phyloP scores from a whole-genome alignment of 2,329 filamentous ascomycete species.

The Nemania abortiva region DNA sequence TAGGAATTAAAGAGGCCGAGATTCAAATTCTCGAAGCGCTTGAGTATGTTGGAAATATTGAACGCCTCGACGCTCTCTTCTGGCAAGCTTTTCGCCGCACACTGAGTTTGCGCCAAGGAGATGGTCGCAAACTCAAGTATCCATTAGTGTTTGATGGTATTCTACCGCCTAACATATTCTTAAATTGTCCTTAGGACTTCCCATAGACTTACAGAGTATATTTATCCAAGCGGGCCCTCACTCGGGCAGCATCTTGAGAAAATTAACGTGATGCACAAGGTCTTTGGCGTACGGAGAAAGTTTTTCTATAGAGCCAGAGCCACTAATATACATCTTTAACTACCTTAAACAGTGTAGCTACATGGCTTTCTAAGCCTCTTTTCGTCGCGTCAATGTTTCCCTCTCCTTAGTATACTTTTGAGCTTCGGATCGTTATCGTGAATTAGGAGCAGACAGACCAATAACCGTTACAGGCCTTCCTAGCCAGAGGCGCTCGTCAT shows the following conservation, averaged over 20 bases:
- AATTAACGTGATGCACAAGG: too few species aligned
- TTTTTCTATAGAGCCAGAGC: too few species aligned
- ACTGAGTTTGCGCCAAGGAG: not conserved
- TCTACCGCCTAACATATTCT: too few species aligned
- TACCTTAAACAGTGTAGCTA: too few species aligned
- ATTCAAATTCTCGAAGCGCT: constrained; percentile 9
- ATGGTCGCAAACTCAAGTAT: not conserved
- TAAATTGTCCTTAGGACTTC: too few species aligned
- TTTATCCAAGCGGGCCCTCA: too few species aligned
- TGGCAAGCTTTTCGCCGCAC: not conserved
- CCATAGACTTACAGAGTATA: too few species aligned
- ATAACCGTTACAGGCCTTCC: constrained; percentile 7
- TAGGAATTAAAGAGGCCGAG: constrained; percentile 15
- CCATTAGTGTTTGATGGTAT: constrained; percentile 10
- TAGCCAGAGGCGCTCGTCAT: not conserved
- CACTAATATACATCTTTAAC: too few species aligned
- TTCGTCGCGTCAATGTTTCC: constrained; percentile 12
- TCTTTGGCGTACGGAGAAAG: too few species aligned
- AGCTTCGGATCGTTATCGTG: constrained; percentile 13
- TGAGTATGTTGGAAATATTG: not conserved
- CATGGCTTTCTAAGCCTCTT: not conserved
- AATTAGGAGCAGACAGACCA: constrained; percentile 1
- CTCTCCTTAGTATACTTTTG: constrained; percentile 20
- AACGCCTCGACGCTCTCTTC: not conserved
- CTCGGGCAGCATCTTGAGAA: too few species aligned